Base-by-base conservation (phyloP, 495 filamentous ascomycete genomes). In the Penicillium herquei region DNA sequence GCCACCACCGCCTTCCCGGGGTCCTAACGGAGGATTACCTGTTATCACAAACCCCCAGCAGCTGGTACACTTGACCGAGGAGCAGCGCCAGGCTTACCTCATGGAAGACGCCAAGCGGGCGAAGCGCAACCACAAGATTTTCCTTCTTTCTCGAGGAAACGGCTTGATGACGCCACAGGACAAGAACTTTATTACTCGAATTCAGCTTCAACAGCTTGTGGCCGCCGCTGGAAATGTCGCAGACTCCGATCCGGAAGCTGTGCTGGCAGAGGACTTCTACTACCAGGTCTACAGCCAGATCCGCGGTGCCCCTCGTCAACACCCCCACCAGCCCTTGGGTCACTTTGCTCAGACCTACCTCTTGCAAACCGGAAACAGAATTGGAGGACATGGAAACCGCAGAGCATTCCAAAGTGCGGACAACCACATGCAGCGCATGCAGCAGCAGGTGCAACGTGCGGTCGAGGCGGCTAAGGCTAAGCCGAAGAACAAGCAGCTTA, bases 331-430 rank as follows among this genome's bases (percentile, higher is more conserved):
- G 62, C 95, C 95, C 0, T 77, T 96, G 14, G 95, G 87, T 66
- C 92, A 96, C 65, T 97, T 99, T 69, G 95, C 94, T 3, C 94
- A 99, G 69, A 99, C 94, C 0, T 99, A 99, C 68, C 78, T 99
- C 2, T 93, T 95, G 68, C 90, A 96, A 70, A 96, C 90, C 3
- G 92, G 90, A 13, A 87, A 87, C 55, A 85, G 91, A 17, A 79
- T 87, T 58, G 88, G 89, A 39, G 83, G 85, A 37, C 70, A 75
- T 54, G 66, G 73, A 32, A 76, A 79, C 63, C 77, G 89, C 58
- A 80, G 91, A 52, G 85, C 93, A 49, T 81, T 82, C 58, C 77
- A 79, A 33, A 81, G 88, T 31, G 92, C 90, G 4, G 93, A 99
- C 69, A 98, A 96, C 63, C 94, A 99, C 67, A 87, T 98, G 80